Conservation (phyloP, 2,329 filamentous ascomycete genomes). For the Alternaria dauci region DNA sequence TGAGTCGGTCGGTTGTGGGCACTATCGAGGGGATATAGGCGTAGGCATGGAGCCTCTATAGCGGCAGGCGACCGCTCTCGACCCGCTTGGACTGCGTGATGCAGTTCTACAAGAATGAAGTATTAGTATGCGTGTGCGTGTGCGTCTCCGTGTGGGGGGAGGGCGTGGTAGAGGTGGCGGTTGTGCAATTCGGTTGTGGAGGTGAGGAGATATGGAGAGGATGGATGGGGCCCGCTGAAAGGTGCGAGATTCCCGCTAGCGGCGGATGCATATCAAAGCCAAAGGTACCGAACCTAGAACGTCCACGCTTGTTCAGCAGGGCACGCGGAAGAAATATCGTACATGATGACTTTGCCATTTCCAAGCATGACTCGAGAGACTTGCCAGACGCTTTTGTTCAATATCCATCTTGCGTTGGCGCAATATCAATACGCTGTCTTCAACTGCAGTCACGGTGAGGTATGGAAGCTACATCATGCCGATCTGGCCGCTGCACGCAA, state of each 20-base stretch:
- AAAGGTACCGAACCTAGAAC: slow-evolving; percentile 21
- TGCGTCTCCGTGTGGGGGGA: background rate
- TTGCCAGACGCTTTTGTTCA: background rate
- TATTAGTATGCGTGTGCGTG: background rate
- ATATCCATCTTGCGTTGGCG: background rate
- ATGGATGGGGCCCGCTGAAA: slow-evolving; percentile 21
- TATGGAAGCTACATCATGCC: slow-evolving; percentile 15
- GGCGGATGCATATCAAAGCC: slow-evolving; percentile 20
- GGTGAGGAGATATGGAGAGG: slow-evolving; percentile 26
- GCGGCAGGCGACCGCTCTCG: slow-evolving; percentile 34
- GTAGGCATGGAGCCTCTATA: slow-evolving; percentile 42
- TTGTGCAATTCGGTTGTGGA: slow-evolving; percentile 16
- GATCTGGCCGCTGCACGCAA: slow-evolving; percentile 11
- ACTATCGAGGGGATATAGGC: slow-evolving; percentile 42
- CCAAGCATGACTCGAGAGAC: background rate
- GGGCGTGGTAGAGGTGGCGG: slow-evolving; percentile 14
- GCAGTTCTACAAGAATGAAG: background rate
- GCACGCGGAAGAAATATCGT: background rate
- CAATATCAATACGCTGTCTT: background rate
- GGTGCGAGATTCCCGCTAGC: slow-evolving; percentile 26
- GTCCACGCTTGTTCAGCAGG: slow-evolving; percentile 10
- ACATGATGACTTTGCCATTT: background rate
- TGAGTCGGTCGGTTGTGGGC: slow-evolving; percentile 29
- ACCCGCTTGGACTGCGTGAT: slow-evolving; percentile 18
- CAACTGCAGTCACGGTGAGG: slow-evolving; percentile 8